Evolutionary conservation across 495 filamentous ascomycete genomes (phyloP).

Genomic region (Hypoxylon fragiforme): DNA sequence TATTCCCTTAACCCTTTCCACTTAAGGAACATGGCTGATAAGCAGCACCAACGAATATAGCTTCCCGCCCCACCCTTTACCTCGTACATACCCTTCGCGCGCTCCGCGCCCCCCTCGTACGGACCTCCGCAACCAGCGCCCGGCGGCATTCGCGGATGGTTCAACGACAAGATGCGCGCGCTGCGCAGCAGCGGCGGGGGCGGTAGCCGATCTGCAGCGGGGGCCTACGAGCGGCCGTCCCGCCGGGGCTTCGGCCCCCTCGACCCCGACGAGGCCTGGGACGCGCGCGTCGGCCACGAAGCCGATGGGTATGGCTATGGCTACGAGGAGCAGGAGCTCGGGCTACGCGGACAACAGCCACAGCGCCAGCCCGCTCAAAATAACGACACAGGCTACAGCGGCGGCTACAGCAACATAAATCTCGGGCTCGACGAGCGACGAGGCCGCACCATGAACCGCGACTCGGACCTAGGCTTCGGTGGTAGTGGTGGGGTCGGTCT

Average conservation of each 20-base stretch:
- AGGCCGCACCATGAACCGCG: constrained; percentile 40
- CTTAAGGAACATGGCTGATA: neutral
- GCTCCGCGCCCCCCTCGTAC: constrained; percentile 41
- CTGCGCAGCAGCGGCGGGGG: constrained; percentile 52
- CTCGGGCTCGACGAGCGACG: constrained; percentile 42
- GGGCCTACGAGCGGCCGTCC: constrained; percentile 62
- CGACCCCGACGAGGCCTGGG: constrained; percentile 77
- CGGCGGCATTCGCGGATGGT: constrained; percentile 63
- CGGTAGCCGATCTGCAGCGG: constrained; percentile 54
- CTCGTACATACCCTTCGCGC: constrained; percentile 63
- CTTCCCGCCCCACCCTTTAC: constrained; percentile 63
- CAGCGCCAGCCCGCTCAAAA: constrained; percentile 24
- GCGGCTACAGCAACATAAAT: constrained; percentile 54
- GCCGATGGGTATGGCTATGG: constrained; percentile 52
- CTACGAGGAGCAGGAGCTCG: constrained; percentile 68
- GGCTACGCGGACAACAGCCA: constrained; percentile 34
- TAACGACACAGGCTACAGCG: constrained; percentile 28
- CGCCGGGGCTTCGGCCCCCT: constrained; percentile 53
- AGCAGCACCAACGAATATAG: constrained; percentile 27
- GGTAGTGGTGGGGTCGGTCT: too few species aligned
- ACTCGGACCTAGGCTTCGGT: constrained; percentile 5
- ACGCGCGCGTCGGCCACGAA: constrained; percentile 65
- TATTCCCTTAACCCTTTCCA: neutral
- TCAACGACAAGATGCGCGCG: constrained; percentile 53
- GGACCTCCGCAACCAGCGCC: constrained; percentile 56